phyloP scores from a whole-genome alignment of 1,284 basidiomycete species.

The Ustilago hordei region DNA sequence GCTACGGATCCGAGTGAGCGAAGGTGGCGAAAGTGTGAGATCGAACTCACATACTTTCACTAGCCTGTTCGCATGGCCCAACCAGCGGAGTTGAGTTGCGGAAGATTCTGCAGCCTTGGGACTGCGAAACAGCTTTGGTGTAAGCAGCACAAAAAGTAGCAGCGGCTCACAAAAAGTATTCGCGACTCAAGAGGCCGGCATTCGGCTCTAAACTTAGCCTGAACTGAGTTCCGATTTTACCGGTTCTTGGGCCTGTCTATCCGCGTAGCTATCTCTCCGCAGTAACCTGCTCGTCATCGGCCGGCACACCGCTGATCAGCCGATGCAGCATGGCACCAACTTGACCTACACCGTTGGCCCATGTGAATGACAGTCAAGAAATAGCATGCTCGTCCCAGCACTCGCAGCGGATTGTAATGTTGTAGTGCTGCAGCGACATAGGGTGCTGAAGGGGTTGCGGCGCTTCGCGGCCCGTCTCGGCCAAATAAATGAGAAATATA shows the following conservation, averaged over 20 bases:
- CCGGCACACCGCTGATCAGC: no score
- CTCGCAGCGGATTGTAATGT: background rate
- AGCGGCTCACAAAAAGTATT: no score
- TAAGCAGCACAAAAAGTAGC: background rate
- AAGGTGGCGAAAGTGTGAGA: no score
- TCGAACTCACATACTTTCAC: no score
- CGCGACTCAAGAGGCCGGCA: slow-evolving; percentile 9
- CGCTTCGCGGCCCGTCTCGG: background rate
- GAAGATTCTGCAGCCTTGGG: no score
- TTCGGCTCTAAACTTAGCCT: slow-evolving; percentile 2
- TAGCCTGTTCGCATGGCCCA: no score
- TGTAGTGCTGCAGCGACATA: no score
- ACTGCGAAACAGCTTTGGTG: background rate
- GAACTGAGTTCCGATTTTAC: slow-evolving; percentile 10
- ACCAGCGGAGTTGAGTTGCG: no score
- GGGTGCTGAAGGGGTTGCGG: background rate
- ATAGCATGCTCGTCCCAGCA: background rate
- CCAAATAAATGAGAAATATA: background rate
- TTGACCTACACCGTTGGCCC: background rate
- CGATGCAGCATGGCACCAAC: background rate
- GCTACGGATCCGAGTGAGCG: no score
- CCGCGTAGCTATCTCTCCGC: background rate
- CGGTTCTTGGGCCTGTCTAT: background rate
- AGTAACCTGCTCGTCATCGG: background rate
- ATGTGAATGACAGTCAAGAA: background rate